Base-by-base conservation (phyloP, 2,329 filamentous ascomycete genomes). In the Ophiostoma sp. region DNA sequence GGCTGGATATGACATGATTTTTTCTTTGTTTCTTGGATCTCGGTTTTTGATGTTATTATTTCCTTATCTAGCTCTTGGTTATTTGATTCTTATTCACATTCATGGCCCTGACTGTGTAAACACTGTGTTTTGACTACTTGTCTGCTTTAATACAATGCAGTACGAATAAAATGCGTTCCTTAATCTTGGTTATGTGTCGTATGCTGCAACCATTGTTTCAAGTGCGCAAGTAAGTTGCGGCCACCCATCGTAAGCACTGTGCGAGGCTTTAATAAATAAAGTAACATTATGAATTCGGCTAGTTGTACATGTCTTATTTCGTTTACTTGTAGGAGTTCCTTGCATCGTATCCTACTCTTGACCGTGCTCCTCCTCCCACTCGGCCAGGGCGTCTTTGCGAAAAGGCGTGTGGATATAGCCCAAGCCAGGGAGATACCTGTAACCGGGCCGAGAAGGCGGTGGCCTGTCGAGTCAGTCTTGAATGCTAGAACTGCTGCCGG, bases 1-100 rank as follows among this genome's bases (percentile, higher is more conserved):
- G 55, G 48, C 12, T 45, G 48, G 66, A 25, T 55, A 64, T 55
- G 66, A 55, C 42, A 55, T 69, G 64, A 69, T 61, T 69, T 59
- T 48, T 4, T 12, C 11, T 72, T 72, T 48, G 28, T n/a, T 42
- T 57, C 31, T 39, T 68, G n/a, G 36, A 25, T 39, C 31, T 63
- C 57, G 57, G 33, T 36, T 25, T 66, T 45, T 45, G 22, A 45
- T 19, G 36, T 45, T 45, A 25, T 55, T 55, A 1, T 15, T 28
- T 7, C 25, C 22, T 66, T 66, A 61, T 61, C 31, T 28, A 45
- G n/a, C 61, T 66, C 12, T 42, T 45, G 19, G 31, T 63, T 45
- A 64, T 66, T 66, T 42, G 36, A 17, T 28, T 66, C 61, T 1
- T 15, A 22, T 66, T 45, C 36, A 28, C 8, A 22, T 25, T 25